Percentiles rank a stretch among this genome's conserved stretches.
Evolutionary conservation across 2,329 filamentous ascomycete species (phyloP).

Genomic region (Colletotrichum salicis): DNA sequence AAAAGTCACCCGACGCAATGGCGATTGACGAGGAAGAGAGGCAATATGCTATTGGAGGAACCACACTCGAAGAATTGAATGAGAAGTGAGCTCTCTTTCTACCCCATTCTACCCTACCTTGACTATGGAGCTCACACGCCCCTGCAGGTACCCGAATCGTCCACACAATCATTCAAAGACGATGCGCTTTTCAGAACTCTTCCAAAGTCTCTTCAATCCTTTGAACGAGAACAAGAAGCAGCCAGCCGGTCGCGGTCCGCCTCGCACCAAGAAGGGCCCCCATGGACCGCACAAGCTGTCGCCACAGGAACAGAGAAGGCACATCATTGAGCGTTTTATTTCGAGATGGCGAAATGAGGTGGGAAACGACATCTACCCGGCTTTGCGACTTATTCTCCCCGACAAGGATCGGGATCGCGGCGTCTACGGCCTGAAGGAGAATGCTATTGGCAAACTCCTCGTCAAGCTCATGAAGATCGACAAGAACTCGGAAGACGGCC

Average conservation of each 20-base stretch:
- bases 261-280: constrained; percentile 68
- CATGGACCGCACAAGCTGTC: constrained; percentile 68
- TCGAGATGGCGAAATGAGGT: constrained; percentile 87
- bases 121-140: constrained; percentile 25
- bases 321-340: constrained; percentile 89
- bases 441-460: constrained; percentile 87
- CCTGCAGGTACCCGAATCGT: constrained; percentile 80
- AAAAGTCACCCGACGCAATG: constrained; percentile 48
- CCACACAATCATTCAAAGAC: constrained; percentile 85
- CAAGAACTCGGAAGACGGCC: constrained; percentile 88
- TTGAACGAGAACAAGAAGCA: constrained; percentile 82
- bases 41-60: constrained; percentile 57
- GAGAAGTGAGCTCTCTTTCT: constrained; percentile 50
- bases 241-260: constrained; percentile 64
- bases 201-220: constrained; percentile 83
- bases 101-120: not conserved
- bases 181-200: constrained; percentile 83
- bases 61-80: constrained; percentile 55
- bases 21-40: constrained; percentile 62
- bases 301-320: constrained; percentile 80
- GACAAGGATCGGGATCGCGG: constrained; percentile 92
- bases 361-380: constrained; percentile 92
- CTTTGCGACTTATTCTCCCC: constrained; percentile 88
- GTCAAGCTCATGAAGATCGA: constrained; percentile 93
- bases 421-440: constrained; percentile 95